Evolutionary conservation across 176 grass and related monocot genomes (phyloP).

Genomic region (Alopecurus myosuroides): DNA sequence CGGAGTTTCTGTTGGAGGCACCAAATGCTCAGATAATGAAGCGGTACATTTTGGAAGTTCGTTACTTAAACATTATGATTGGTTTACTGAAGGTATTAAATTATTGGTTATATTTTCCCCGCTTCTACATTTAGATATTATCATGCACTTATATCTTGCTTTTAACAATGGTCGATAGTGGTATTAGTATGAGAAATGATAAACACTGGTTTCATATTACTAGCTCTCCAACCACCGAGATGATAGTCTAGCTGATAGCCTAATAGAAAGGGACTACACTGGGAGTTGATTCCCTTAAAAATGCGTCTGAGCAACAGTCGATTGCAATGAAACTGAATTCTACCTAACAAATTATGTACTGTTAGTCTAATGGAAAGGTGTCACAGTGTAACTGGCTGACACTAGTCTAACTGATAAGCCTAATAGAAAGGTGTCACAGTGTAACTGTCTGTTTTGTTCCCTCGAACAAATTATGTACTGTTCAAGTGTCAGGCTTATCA

Average conservation of each 20-base stretch:
- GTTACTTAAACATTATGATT: conserved; percentile 75
- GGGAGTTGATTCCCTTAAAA: too few relatives aligned
- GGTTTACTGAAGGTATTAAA: conserved; percentile 77
- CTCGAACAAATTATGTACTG: background rate
- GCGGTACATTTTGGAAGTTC: conserved; percentile 84
- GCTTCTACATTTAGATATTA: conserved; percentile 14
- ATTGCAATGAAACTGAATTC: too few relatives aligned
- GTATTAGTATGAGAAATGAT: conserved; percentile 4
- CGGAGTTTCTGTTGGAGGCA: conserved; percentile 89
- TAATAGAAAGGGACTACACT: too few relatives aligned
- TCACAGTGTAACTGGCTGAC: too few relatives aligned
- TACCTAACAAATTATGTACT: too few relatives aligned
- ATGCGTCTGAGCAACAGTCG: too few relatives aligned
- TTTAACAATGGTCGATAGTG: background rate
- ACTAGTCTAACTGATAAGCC: too few relatives aligned
- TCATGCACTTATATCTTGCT: background rate
- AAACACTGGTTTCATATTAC: conserved; percentile 4
- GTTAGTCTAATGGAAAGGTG: too few relatives aligned
- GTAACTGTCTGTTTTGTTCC: conserved; percentile 9
- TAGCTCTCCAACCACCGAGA: background rate
- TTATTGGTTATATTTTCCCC: conserved; percentile 20
- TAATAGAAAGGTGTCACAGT: background rate
- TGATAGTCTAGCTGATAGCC: too few relatives aligned
- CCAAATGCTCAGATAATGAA: conserved; percentile 99
- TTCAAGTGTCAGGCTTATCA: background rate